Evolutionary conservation across 2,329 filamentous ascomycete species (phyloP).

Genomic region (Davidsoniella neocaledoniae): DNA sequence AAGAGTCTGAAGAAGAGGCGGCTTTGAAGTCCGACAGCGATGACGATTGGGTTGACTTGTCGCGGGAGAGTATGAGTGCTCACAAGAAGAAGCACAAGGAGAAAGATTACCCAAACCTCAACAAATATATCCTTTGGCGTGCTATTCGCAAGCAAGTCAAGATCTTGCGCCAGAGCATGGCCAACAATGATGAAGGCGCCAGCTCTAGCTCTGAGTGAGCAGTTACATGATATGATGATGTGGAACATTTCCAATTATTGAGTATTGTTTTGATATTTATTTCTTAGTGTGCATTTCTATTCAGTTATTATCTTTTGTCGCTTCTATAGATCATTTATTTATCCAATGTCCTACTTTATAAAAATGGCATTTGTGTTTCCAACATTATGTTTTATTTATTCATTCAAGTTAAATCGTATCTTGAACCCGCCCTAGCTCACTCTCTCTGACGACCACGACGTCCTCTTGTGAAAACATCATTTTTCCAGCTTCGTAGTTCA

Average conservation of each 20-base stretch:
- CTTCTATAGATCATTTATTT: too few relatives aligned
- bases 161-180: slow-evolving; percentile 43
- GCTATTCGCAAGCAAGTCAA: slow-evolving; percentile 48
- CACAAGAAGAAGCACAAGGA: not conserved
- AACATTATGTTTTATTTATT: not conserved
- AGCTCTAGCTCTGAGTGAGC: too few relatives aligned
- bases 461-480: not conserved
- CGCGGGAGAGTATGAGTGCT: not conserved
- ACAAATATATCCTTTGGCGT: slow-evolving; percentile 38
- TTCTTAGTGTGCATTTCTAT: too few relatives aligned
- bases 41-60: slow-evolving; percentile 24
- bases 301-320: too few relatives aligned
- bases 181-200: not conserved
- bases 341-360: not conserved
- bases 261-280: too few relatives aligned
- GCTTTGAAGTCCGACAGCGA: slow-evolving; percentile 10
- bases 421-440: not conserved
- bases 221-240: too few relatives aligned
- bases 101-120: slow-evolving; percentile 19
- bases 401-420: not conserved
- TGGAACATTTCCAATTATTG: too few relatives aligned
- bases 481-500: slow-evolving; percentile 49
- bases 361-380: not conserved
- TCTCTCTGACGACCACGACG: not conserved
- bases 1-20: slow-evolving; percentile 10